Evolutionary conservation across 495 filamentous ascomycete species (phyloP), one percentile per base, ranked within the genome.

Genomic region (Penicillium angulare): DNA sequence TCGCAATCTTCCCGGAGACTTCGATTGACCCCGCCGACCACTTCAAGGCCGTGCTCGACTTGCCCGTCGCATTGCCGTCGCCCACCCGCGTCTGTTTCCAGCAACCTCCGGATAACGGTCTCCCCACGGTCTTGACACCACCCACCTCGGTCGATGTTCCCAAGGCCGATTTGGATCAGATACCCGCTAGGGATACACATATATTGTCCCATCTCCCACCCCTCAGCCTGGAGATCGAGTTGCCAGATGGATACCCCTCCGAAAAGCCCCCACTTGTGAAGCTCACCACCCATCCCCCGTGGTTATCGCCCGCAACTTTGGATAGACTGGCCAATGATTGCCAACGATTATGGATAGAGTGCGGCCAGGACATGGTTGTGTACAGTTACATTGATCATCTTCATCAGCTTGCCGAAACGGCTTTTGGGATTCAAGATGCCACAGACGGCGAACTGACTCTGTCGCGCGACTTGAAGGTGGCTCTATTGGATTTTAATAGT

Each of bases 1-100:
- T 78, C 12, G 87, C 91, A 59, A 97, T 98, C 54, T 98, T 82
- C 55, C 92, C 92, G 16, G 93, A 98, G 66, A 81, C 96, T 13
- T 74, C 76, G 24, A 67, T 87, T 26, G 77, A 83, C 45, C 70
- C 79, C 3, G 60, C 78, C 3, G 56, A 53, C 3, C 80, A 80
- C 2, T 86, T 85, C 63, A 78, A 76, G 42, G 83, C 88, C 2
- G 78, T 77, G 5, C 75, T 97, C 46, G 84, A 88, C 20, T 67
- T 97, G 0, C 80, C 84, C 6, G 86, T 96, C 42, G 78, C 81
- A 23, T 87, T 93, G 0, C 68, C 79, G 10, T 69, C 74, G 47
- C 86, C 88, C 1, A 73, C 96, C 8, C 78, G 78, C 3, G 82
- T 95, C 31, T 71, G 70, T 47, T 96, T 96, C 59, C 77, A 84